A percentile compares a stretch with the other conserved stretches of the same genome.
These are phyloP conservation scores for Ajuga reptans DNA, from an alignment of 305 asterid species.

Conservation along the genomic window DNA sequence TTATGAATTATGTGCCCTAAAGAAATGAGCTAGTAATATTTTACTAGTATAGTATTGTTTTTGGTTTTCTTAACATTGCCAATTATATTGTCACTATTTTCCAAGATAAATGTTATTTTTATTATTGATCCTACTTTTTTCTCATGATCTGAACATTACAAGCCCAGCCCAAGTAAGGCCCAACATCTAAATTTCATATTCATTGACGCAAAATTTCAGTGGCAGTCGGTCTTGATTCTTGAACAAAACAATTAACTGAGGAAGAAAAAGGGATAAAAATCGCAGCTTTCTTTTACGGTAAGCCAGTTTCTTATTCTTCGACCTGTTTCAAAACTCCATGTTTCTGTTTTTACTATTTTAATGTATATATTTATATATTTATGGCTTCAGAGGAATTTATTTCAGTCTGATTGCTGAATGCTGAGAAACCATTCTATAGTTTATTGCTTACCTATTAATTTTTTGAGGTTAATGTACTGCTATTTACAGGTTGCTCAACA, in stretches of 20 bases:
- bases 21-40: too few species aligned
- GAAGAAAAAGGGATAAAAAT: not conserved
- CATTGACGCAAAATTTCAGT: not conserved
- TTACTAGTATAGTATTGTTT: too few species aligned
- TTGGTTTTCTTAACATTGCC: too few species aligned
- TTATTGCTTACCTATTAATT: not conserved
- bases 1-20: too few species aligned
- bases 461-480: not conserved
- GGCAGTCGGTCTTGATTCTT: not conserved
- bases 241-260: not conserved
- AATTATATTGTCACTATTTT: too few species aligned
- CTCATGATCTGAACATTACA: not conserved
- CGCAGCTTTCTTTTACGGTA: slow-evolving; percentile 18
- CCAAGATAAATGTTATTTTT: too few species aligned
- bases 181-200: not conserved
- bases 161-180: not conserved
- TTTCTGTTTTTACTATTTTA: not conserved
- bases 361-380: not conserved
- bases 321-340: not conserved
- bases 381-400: not conserved
- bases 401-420: not conserved
- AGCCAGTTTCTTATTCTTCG: not conserved
- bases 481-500: slow-evolving; percentile 14
- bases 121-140: too few species aligned
- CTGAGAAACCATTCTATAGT: not conserved